These are phyloP conservation scores for Pseudophaeomoniella oleicola DNA, from an alignment of 2,329 filamentous ascomycete species.

Conservation along the genomic window DNA sequence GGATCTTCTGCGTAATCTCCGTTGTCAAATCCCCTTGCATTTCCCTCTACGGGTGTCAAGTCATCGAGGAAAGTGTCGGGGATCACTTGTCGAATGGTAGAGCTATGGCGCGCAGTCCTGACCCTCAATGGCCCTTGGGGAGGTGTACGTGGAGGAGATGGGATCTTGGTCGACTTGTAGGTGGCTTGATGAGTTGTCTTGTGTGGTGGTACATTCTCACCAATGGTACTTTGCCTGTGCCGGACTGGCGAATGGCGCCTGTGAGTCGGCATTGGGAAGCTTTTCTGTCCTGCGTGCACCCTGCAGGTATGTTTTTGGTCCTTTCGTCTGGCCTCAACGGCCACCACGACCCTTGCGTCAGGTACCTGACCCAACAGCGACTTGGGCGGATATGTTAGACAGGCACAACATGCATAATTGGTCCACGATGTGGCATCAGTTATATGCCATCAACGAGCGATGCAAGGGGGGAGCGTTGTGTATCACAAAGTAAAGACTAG, in stretches of 20 bases:
- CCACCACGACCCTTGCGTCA: neutral
- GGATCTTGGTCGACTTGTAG: neutral
- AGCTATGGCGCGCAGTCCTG: neutral
- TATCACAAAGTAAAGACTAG: too few relatives aligned
- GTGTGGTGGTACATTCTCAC: neutral
- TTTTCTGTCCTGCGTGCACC: too few relatives aligned
- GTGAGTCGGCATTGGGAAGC: neutral
- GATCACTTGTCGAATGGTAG: constrained; percentile 6
- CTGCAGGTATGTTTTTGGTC: too few relatives aligned
- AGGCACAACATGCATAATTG: neutral
- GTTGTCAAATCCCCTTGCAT: constrained; percentile 1
- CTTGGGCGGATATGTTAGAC: neutral
- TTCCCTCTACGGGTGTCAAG: constrained; percentile 1
- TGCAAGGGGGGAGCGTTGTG: too few relatives aligned
- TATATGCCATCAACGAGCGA: too few relatives aligned
- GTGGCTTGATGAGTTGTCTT: neutral
- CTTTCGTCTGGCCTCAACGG: too few relatives aligned
- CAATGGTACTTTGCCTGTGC: neutral
- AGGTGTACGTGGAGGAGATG: neutral
- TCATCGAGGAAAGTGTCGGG: constrained; percentile 10
- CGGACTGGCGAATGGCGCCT: neutral
- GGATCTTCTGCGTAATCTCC: constrained; percentile 39
- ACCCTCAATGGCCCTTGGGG: neutral
- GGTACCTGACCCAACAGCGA: neutral
- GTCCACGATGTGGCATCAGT: too few relatives aligned